Percentiles rank a stretch among this genome's conserved stretches.
Conservation (phyloP, 164 flowering plant species). For the Liriodendron chinense region DNA sequence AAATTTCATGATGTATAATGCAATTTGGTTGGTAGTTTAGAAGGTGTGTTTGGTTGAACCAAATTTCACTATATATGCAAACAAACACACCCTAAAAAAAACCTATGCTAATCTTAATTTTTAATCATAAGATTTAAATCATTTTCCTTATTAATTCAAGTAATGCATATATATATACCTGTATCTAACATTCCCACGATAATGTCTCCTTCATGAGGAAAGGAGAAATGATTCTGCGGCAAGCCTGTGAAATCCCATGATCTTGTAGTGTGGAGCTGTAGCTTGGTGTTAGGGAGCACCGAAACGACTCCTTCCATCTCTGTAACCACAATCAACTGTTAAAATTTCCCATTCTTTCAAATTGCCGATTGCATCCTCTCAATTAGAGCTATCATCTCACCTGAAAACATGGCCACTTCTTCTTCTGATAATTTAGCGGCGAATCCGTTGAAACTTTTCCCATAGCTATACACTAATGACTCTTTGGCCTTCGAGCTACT, state of each 20-base stretch:
- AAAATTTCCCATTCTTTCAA: neutral
- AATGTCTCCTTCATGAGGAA: slow-evolving; percentile 27
- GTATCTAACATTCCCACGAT: slow-evolving; percentile 43
- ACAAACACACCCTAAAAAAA: too few relatives aligned
- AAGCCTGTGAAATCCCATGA: slow-evolving; percentile 54
- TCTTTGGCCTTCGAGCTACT: slow-evolving; percentile 27
- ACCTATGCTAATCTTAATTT: too few relatives aligned
- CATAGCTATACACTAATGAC: slow-evolving; percentile 36
- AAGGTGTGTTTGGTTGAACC: too few relatives aligned
- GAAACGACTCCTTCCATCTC: slow-evolving; percentile 48
- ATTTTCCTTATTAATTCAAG: neutral
- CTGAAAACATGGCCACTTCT: slow-evolving; percentile 36
- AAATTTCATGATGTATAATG: too few relatives aligned
- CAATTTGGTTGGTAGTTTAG: too few relatives aligned
- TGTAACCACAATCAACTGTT: slow-evolving; percentile 8
- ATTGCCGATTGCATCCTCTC: neutral
- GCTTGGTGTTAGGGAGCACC: slow-evolving; percentile 32
- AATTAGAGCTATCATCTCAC: slow-evolving; percentile 12
- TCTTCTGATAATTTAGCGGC: slow-evolving; percentile 40
- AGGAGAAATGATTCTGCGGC: neutral
- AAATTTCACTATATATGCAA: too few relatives aligned
- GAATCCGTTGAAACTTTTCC: slow-evolving; percentile 47
- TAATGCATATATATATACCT: neutral
- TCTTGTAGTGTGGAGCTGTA: slow-evolving; percentile 47
- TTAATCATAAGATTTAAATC: too few relatives aligned